These are phyloP conservation scores for Striga asiatica DNA, from an alignment of 257 asterid species.

Conservation along the genomic window DNA sequence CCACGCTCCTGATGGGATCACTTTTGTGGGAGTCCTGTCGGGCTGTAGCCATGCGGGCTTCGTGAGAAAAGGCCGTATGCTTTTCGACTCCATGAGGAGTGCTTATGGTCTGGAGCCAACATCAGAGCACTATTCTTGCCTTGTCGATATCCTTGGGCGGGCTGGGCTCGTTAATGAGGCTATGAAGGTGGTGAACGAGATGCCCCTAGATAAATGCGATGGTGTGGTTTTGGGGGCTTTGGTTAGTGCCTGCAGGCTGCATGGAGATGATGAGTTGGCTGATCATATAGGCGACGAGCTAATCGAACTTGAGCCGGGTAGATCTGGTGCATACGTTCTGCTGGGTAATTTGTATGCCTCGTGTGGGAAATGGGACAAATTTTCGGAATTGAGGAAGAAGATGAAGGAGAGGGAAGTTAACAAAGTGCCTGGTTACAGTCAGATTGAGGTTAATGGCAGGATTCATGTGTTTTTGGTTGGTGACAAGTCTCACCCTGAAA, in stretches of 20 bases:
- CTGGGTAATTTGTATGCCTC: constrained; percentile 46
- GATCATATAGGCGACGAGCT: constrained; percentile 33
- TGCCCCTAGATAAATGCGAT: constrained; percentile 43
- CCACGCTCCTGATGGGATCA: constrained; percentile 35
- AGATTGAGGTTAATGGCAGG: constrained; percentile 46
- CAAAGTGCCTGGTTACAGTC: constrained; percentile 46
- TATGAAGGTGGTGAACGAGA: constrained; percentile 31
- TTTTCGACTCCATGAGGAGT: constrained; percentile 38
- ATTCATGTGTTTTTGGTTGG: constrained; percentile 38
- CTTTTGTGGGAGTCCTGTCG: constrained; percentile 45
- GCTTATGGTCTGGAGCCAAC: constrained; percentile 40
- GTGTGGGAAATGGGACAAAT: constrained; percentile 49
- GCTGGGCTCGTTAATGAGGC: constrained; percentile 37
- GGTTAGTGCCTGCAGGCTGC: constrained; percentile 43
- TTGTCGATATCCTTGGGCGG: constrained; percentile 30
- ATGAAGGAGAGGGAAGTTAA: constrained; percentile 44
- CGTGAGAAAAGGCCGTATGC: constrained; percentile 43
- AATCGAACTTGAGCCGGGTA: constrained; percentile 40
- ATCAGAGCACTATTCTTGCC: constrained; percentile 43
- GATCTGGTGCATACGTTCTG: constrained; percentile 38
- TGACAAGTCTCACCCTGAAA: constrained; percentile 40
- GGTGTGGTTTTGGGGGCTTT: constrained; percentile 53
- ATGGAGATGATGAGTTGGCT: constrained; percentile 33
- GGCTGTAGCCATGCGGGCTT: constrained; percentile 67
- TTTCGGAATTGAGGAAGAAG: constrained; percentile 36